Base-by-base conservation (phyloP, 495 filamentous ascomycete species). In the Daldinia caldariorum region DNA sequence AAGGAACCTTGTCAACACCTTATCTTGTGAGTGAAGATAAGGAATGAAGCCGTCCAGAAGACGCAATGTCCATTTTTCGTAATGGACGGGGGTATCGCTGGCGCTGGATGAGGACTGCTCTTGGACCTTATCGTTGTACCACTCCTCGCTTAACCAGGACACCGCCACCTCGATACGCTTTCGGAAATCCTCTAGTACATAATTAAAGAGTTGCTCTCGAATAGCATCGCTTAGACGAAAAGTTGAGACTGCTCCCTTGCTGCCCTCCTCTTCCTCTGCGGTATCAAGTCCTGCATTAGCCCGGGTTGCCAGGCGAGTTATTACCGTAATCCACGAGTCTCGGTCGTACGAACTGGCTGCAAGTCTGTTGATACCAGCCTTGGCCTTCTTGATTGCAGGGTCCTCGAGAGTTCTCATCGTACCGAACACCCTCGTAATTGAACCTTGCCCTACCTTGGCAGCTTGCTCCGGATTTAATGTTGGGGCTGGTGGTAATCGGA, bases 121-220 rank as follows among this genome's bases (percentile, higher is more conserved):
- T 45, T 85, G 80, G 26, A 97, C 78, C 41, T 87, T 87, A 77
- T 97, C 96, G 74, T 93, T 95, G 80, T 97, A 98, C 94, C 94
- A 99, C 79, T 99, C 95, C 78, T 99, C 95, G 72, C 90, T 94
- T 29, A 98, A 83, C 95, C 95, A 99, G 16, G 89, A 86, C 58
- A 97, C 90, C 2, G 92, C 94, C 38, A 93, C 85, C 61, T 93
- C 93, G 61, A 98, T 92, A 22, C 94, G 88, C 41, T 86, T 88
- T 37, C 94, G 87, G 79, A 96, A 99, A 79, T 99, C 95, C 63
- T 94, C 91, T 22, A 97, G 83, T 43, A 98, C 86, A 78, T 94
- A 97, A 20, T 84, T 84, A 79, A 90, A 94, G 6, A 99, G 82
- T 14, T 85, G 85, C 70, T 97, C 91, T 18, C 95, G 87, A 59